These are phyloP conservation scores for Ceratocystis diversiconidia DNA, from an alignment of 2,329 filamentous ascomycete species.

Conservation along the genomic window DNA sequence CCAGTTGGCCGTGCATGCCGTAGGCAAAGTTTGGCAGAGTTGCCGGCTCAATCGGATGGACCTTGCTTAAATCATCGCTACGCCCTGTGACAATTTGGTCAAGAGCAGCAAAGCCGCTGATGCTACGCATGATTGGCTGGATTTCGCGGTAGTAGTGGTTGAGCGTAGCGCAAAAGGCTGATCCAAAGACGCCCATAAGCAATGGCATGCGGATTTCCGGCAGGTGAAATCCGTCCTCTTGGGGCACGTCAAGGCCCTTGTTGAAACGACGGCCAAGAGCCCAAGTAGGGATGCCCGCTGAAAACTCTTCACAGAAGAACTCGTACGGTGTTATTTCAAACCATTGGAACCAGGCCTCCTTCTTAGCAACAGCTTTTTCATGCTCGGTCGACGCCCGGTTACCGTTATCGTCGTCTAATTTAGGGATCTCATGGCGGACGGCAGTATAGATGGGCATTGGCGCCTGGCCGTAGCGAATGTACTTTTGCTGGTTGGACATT, in stretches of 20 bases:
- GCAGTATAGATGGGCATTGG: slow-evolving; percentile 92
- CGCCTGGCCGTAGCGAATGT: slow-evolving; percentile 61
- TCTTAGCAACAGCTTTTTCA: slow-evolving; percentile 35
- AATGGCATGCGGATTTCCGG: slow-evolving; percentile 75
- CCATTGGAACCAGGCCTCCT: slow-evolving; percentile 92
- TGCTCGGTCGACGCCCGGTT: slow-evolving; percentile 27
- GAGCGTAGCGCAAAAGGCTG: slow-evolving; percentile 87
- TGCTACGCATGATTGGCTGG: slow-evolving; percentile 60
- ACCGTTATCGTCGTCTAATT: slow-evolving; percentile 25
- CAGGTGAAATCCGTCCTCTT: slow-evolving; percentile 52
- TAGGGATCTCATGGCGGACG: slow-evolving; percentile 85
- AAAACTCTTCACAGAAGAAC: slow-evolving; percentile 85
- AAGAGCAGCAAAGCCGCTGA: slow-evolving; percentile 61
- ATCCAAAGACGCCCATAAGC: slow-evolving; percentile 89
- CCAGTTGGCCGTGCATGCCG: slow-evolving; percentile 63
- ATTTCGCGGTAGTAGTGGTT: slow-evolving; percentile 95
- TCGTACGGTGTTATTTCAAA: slow-evolving; percentile 93
- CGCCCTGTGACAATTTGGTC: slow-evolving; percentile 72
- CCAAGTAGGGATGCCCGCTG: slow-evolving; percentile 89
- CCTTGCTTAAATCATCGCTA: slow-evolving; percentile 72
- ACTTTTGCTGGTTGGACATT: slow-evolving; percentile 70
- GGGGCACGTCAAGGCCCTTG: slow-evolving; percentile 49
- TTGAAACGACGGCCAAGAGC: slow-evolving; percentile 74
- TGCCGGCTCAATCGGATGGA: slow-evolving; percentile 89
- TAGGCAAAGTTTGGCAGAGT: slow-evolving; percentile 79